Evolutionary conservation across 306 rosid species (phyloP).

Genomic region (Cucurbita maxima): DNA sequence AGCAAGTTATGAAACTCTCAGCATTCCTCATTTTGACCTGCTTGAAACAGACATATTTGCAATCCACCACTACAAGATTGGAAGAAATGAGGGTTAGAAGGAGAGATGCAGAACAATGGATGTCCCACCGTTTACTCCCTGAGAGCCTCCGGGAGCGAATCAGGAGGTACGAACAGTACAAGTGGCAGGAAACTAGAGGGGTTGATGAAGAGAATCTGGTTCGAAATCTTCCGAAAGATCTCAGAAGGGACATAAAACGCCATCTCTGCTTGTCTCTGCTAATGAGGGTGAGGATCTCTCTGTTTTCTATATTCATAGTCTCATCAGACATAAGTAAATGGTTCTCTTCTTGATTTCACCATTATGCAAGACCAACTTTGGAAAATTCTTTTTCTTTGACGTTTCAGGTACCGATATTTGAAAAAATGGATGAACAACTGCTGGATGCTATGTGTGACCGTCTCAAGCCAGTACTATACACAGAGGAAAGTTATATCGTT

Average conservation of each 20-base stretch:
- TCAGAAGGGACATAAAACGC: constrained; percentile 50
- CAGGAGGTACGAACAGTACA: constrained; percentile 56
- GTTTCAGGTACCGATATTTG: constrained; percentile 9
- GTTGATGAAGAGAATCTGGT: constrained; percentile 44
- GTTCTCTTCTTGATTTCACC: background rate
- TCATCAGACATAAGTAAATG: background rate
- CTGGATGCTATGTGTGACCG: constrained; percentile 9
- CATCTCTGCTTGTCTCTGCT: constrained; percentile 52
- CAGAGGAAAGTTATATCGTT: constrained; percentile 2
- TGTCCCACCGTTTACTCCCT: constrained; percentile 61
- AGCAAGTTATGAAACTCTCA: background rate
- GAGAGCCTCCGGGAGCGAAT: constrained; percentile 50
- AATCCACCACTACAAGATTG: constrained; percentile 8
- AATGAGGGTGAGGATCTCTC: constrained; percentile 30
- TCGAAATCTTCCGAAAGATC: constrained; percentile 55
- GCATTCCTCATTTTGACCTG: background rate
- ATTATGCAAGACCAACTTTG: background rate
- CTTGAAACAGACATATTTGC: constrained; percentile 5
- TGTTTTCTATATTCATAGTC: background rate
- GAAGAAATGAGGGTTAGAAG: constrained; percentile 27
- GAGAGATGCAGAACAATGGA: constrained; percentile 67
- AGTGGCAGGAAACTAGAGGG: constrained; percentile 76
- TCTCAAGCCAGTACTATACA: constrained; percentile 7
- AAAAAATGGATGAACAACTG: constrained; percentile 11
- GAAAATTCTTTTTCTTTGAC: background rate